These are phyloP conservation scores for Sporobolomyces pararoseus DNA, from an alignment of 768 basidiomycete species.

Conservation along the genomic window DNA sequence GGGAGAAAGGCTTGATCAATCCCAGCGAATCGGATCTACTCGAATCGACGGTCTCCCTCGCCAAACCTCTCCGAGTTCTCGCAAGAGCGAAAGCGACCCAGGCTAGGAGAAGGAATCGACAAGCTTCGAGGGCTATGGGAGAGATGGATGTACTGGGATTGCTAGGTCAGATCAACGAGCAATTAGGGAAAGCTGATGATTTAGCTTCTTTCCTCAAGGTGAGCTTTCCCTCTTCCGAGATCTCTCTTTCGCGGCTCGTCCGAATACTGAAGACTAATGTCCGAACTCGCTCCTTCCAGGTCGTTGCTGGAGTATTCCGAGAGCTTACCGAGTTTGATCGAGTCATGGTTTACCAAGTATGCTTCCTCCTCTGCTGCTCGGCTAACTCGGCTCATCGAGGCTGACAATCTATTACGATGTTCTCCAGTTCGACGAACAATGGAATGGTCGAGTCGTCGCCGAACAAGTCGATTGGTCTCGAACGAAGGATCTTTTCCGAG, in stretches of 20 bases:
- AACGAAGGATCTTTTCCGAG: conserved; percentile 68
- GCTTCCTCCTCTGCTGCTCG: background rate
- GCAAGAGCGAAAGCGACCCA: conserved; percentile 55
- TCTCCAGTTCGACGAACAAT: conserved; percentile 44
- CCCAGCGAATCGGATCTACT: conserved; percentile 42
- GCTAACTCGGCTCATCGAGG: background rate
- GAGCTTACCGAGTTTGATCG: conserved; percentile 78
- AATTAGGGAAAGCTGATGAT: conserved; percentile 64
- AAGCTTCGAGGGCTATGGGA: conserved; percentile 18
- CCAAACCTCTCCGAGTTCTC: conserved; percentile 66
- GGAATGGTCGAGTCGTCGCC: conserved; percentile 57
- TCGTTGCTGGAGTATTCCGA: conserved; percentile 68
- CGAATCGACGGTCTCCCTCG: conserved; percentile 61
- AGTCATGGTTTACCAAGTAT: conserved; percentile 68
- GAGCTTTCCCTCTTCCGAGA: background rate
- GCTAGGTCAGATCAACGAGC: conserved; percentile 74
- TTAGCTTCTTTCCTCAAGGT: conserved; percentile 60
- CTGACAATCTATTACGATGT: background rate
- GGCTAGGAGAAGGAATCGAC: background rate
- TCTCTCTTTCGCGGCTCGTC: no score
- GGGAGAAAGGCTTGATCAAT: conserved; percentile 36
- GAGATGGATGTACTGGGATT: conserved; percentile 79
- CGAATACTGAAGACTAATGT: background rate
- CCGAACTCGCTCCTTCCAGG: conserved; percentile 47
- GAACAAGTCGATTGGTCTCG: conserved; percentile 74